These are phyloP conservation scores for Pythium utonaiense DNA, from an alignment of 352 stramenopile species.

Conservation along the genomic window DNA sequence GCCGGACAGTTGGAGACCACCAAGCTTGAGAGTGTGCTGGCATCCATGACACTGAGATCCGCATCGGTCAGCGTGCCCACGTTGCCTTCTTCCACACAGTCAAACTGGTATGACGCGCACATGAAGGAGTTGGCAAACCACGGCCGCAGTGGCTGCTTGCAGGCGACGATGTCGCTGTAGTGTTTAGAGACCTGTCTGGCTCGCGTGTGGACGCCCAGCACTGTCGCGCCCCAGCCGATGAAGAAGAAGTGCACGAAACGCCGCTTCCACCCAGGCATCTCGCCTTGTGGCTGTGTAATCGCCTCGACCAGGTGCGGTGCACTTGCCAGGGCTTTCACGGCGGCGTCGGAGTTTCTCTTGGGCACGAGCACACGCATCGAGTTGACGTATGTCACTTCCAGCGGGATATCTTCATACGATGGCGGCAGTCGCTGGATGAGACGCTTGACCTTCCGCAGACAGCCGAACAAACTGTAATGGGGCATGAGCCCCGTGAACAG, in stretches of 20 bases:
- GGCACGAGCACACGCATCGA: too few relatives aligned
- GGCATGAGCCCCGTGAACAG: conserved; percentile 14
- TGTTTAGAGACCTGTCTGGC: background rate
- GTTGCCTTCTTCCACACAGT: conserved; percentile 16
- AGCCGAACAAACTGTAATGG: conserved; percentile 9
- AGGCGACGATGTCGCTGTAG: background rate
- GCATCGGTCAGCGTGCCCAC: background rate
- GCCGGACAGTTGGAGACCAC: conserved; percentile 21
- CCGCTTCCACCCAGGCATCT: background rate
- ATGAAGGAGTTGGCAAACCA: conserved; percentile 23
- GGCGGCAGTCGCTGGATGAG: background rate
- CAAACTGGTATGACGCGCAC: conserved; percentile 23
- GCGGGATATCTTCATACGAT: too few relatives aligned
- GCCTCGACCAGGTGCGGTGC: background rate
- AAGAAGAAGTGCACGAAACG: background rate
- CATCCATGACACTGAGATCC: conserved; percentile 8
- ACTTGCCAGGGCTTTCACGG: background rate
- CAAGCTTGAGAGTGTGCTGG: conserved; percentile 13
- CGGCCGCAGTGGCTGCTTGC: conserved; percentile 16
- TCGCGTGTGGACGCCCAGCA: conserved; percentile 5
- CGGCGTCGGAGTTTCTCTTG: too few relatives aligned
- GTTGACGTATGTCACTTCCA: too few relatives aligned
- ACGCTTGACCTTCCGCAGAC: background rate
- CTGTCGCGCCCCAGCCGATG: background rate
- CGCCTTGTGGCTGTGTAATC: background rate